Base-by-base conservation (phyloP, 148 eudicot species). In the Camellia lanceoleosa region DNA sequence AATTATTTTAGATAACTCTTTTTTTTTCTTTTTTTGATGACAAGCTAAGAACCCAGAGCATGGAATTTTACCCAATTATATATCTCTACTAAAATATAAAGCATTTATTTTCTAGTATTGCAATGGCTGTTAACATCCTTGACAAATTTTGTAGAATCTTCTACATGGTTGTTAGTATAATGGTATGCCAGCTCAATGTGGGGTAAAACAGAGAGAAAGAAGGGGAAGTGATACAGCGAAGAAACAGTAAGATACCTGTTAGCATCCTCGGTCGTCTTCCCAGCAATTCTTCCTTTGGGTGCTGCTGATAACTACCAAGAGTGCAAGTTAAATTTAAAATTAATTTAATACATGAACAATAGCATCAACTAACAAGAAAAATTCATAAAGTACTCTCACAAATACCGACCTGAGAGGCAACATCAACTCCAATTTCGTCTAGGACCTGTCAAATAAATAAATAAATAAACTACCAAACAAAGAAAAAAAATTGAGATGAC, bases 351-450 rank as follows among this genome's bases (percentile, higher is more conserved):
- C 44, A 73, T 55, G 51, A 62, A 78, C 75, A 13, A 74, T 80
- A 70, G 68, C 58, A 42, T 56, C 78, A 74, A 71, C 43, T 78
- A 23, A 44, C 42, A 78, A 51, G 54, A 63, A 13, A 69, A 63
- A 80, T 42, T 3, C 20, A 51, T 16, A 55, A 55, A 43, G 47
- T 42, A 64, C 47, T 11, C 19, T 43, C 4, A 71, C 43, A 62
- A 73, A 78, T 68, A 87, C 92, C 23, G 76, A 92, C 98, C 98
- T 95, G 98, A 80, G 98, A 93, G 79, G 98, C 98, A 80, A 95
- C 93, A 86, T 91, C 97, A 69, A 93, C 97, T 77, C 98, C 97
- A 69, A 95, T 95, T 82, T 95, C 98, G 80, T 95, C 98, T 71
- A 95, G 93, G 76, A 95, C 98, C 98, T 95, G 91, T 78, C 76